These are phyloP conservation scores for Pulveroboletus frians DNA, from an alignment of 768 basidiomycete genomes.

Conservation along the genomic window DNA sequence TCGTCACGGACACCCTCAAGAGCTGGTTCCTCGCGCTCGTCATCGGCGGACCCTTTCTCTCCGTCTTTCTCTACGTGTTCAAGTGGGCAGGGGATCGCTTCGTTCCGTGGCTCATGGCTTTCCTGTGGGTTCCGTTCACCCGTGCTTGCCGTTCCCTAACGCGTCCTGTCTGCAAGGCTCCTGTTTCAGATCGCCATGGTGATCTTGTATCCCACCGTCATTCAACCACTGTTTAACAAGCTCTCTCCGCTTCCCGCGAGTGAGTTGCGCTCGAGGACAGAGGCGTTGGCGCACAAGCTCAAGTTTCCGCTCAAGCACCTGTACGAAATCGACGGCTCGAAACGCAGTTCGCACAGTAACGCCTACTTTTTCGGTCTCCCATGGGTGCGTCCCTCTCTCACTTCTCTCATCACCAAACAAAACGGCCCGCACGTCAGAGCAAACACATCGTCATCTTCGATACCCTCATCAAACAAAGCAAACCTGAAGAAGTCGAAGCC, in stretches of 20 bases:
- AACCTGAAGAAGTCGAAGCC: conserved; percentile 91
- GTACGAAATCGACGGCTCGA: conserved; percentile 96
- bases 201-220: conserved; percentile 75
- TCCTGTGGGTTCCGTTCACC: conserved; percentile 50
- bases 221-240: conserved; percentile 97
- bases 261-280: conserved; percentile 72
- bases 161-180: conserved; percentile 42
- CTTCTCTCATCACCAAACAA: neutral
- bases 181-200: conserved; percentile 82
- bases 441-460: conserved; percentile 98
- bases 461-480: conserved; percentile 88
- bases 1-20: conserved; percentile 77
- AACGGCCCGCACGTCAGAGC: conserved; percentile 40
- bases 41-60: conserved; percentile 82
- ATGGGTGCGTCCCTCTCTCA: conserved; percentile 54
- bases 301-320: conserved; percentile 92
- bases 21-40: conserved; percentile 64
- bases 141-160: neutral
- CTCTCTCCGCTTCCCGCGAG: conserved; percentile 79
- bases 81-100: conserved; percentile 91
- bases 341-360: conserved; percentile 91
- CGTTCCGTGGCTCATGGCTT: conserved; percentile 89
- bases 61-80: conserved; percentile 84
- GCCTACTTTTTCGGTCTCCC: conserved; percentile 99
- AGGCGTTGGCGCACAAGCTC: conserved; percentile 70